Evolutionary conservation across 1,284 basidiomycete genomes (phyloP).

Genomic region (Anthracocystis setariae): DNA sequence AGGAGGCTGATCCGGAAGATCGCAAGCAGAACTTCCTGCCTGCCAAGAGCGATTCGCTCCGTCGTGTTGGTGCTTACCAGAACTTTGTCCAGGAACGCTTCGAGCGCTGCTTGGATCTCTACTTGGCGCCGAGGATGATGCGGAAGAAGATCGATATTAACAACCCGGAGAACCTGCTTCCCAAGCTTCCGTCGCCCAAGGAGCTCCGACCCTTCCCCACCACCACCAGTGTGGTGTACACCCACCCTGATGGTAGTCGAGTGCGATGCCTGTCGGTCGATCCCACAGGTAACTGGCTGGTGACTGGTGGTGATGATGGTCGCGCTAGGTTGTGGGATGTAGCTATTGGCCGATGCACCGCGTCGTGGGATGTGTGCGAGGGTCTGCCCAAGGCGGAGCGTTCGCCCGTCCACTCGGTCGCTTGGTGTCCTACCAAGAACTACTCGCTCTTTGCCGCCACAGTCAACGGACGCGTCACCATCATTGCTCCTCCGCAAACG

Average conservation of each 20-base stretch:
- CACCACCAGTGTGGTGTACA: constrained; percentile 79
- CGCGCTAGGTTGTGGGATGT: constrained; percentile 90
- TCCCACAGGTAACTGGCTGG: constrained; percentile 88
- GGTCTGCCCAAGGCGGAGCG: constrained; percentile 55
- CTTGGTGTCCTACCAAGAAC: constrained; percentile 92
- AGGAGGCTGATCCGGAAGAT: constrained; percentile 86
- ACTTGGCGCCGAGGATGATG: constrained; percentile 88
- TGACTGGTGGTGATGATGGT: constrained; percentile 91
- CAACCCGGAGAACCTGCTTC: constrained; percentile 84
- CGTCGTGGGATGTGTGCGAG: constrained; percentile 79
- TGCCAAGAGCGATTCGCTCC: constrained; percentile 83
- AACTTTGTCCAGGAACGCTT: constrained; percentile 94
- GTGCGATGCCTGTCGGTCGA: constrained; percentile 83
- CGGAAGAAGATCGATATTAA: constrained; percentile 66
- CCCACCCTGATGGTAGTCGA: constrained; percentile 75
- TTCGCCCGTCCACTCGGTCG: constrained; percentile 78
- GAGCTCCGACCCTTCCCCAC: constrained; percentile 95
- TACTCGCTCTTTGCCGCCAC: constrained; percentile 83
- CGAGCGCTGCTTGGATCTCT: constrained; percentile 92
- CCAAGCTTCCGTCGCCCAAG: constrained; percentile 92
- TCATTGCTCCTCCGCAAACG: constrained; percentile 78
- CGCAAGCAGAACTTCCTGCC: constrained; percentile 90
- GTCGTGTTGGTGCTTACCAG: constrained; percentile 90
- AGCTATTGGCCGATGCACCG: constrained; percentile 88
- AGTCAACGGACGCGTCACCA: constrained; percentile 74